Evolutionary conservation across 2,329 filamentous ascomycete genomes (phyloP), one percentile per base, ranked within the genome.

Genomic region (Sporothrix luriei): DNA sequence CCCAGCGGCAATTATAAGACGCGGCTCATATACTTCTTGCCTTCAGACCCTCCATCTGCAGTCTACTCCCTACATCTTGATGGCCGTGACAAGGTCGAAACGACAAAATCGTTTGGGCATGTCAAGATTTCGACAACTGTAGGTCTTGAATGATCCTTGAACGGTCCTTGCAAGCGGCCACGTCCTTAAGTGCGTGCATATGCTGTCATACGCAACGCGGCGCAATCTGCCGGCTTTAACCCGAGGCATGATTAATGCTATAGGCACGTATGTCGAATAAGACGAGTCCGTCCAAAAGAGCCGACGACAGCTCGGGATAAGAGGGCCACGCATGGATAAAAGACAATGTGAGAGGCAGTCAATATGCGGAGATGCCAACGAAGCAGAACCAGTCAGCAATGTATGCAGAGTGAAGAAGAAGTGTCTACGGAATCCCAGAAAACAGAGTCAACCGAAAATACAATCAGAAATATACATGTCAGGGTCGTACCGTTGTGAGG

Each of bases 161-260:
- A 33, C 9, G 33, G 9, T 33, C 33, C 24, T 26, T 24, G 51
- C 24, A 21, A 19, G 14, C 24, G 24, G 21, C 14, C 7, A 26
- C 9, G 40, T 46, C 11, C 38, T 62, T 62, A 52, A 40, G 43
- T 21, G 24, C 16, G 13, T 64, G 61, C 61, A 52, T 51, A 52
- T 26, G 19, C 24, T 51, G 26, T 40, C 14, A 7, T 24, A 65
- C 19, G 46, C 43, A 65, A 51, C 43, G 24, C 21, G 62, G 62
- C 14, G 21, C 46, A 51, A 65, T 65, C 46, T 51, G 46, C 46
- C 62, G 62, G 48, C 62, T 66, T 52, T 66, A 66, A 16, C 26
- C 43, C 29, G 46, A 3, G 46, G 24, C 9, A 26, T 40, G 19
- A 52, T 52, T 66, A 52, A 66, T 52, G 62, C 62, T 38, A 52